Evolutionary conservation across 192 early-diverging fungal species (phyloP), one percentile per base, ranked within the genome.

Genomic region (Podila epigama): DNA sequence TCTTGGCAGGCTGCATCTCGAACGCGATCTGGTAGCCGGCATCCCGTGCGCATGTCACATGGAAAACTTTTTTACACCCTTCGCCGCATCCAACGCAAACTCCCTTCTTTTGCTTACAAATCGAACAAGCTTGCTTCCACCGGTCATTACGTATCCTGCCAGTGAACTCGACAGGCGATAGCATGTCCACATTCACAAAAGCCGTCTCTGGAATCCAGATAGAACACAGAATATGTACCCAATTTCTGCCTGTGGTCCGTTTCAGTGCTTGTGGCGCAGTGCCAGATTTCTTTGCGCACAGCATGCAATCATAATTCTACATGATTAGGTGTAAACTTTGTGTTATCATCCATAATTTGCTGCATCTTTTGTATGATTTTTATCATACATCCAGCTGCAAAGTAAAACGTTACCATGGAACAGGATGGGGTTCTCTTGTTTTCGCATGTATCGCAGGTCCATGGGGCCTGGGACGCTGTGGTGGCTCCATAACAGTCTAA

Each of bases 201-300:
- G 69, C 71, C 22, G 83, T 66, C 50, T 91, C 88, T 12, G 82
- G 82, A 36, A 88, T 80, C 41, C 84, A 85, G 32, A 86, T 69
- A 3, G 91, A 86, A 57, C 92, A 94, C 15, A 86, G 69, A 6
- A 92, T 81, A 70, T 94, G 92, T 3, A 83, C 91, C 92, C 92
- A 94, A 62, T 91, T 91, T 67, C 90, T 89, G 3, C 88, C 89
- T n/a, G 83, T 83, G 2, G 92, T 92, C 20, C 79, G 83, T 68
- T 91, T 92, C 58, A 92, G 79, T 12, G 91, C 82, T 22, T 84
- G 78, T 2, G 79, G 82, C 5, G 58, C 41, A 2, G 55, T 36
- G 15, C 75, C 67, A 1, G 58, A 54, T 2, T 69, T 70, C 40
- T 83, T 81, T 51, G 78, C 67, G 56, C 92, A 94, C 10, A 94